Conservation (phyloP, 1,284 basidiomycete species). For the Sporisorium scitamineum region DNA sequence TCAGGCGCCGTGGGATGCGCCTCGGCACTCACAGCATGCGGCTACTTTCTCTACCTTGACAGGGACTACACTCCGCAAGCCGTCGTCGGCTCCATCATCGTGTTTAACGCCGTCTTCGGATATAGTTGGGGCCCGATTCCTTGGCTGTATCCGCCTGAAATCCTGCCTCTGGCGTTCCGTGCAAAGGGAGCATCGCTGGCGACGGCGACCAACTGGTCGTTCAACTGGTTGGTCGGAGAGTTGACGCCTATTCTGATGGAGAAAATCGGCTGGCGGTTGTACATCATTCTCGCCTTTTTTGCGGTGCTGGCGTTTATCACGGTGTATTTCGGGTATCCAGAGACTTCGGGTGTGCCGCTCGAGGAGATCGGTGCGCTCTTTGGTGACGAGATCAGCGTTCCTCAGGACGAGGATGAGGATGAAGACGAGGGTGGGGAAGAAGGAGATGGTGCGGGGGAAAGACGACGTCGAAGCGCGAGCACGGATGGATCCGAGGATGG, state of each 20-base stretch:
- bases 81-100: slow-evolving; percentile 87
- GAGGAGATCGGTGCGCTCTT: slow-evolving; percentile 73
- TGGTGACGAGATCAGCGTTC: slow-evolving; percentile 66
- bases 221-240: slow-evolving; percentile 87
- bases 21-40: slow-evolving; percentile 80
- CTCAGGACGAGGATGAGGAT: slow-evolving; percentile 56
- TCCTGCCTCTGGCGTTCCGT: slow-evolving; percentile 72
- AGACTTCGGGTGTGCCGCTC: slow-evolving; percentile 73
- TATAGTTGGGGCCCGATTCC: slow-evolving; percentile 77
- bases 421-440: slow-evolving; percentile 36
- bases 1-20: slow-evolving; percentile 86
- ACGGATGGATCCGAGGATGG: slow-evolving; percentile 22
- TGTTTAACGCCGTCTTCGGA: slow-evolving; percentile 94
- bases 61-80: slow-evolving; percentile 77
- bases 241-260: slow-evolving; percentile 90
- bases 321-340: slow-evolving; percentile 76
- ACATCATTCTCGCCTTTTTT: slow-evolving; percentile 98
- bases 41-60: slow-evolving; percentile 94
- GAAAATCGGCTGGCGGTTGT: slow-evolving; percentile 88
- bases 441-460: slow-evolving; percentile 34
- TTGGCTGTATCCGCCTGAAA: slow-evolving; percentile 83
- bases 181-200: slow-evolving; percentile 80
- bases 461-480: slow-evolving; percentile 28
- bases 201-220: slow-evolving; percentile 70
- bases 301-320: slow-evolving; percentile 82